These are phyloP conservation scores for Stagonosporopsis rhizophila DNA, from an alignment of 2,329 filamentous ascomycete genomes.

Conservation along the genomic window DNA sequence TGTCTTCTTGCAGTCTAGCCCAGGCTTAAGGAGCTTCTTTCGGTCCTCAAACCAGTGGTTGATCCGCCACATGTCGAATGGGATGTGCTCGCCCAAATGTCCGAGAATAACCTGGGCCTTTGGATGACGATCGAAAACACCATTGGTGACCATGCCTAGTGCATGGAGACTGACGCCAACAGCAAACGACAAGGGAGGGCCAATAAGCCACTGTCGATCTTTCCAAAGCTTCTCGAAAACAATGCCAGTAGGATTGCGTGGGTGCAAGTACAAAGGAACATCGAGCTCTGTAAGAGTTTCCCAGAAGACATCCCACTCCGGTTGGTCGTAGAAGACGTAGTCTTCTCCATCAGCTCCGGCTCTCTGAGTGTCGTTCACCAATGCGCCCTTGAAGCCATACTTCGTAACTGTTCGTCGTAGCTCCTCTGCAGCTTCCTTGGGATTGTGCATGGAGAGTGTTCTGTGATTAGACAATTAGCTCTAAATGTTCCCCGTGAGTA, in stretches of 20 bases:
- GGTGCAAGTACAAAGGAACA: conserved; percentile 46
- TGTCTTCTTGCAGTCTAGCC: conserved; percentile 54
- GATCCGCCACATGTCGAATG: conserved; percentile 57
- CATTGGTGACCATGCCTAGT: conserved; percentile 60
- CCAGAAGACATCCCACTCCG: conserved; percentile 45
- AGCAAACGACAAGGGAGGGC: conserved; percentile 43
- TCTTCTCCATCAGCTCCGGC: conserved; percentile 38
- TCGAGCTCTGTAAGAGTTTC: conserved; percentile 33
- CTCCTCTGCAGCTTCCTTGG: conserved; percentile 40
- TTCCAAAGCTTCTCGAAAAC: conserved; percentile 59
- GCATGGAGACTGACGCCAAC: conserved; percentile 65
- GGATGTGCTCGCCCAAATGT: conserved; percentile 59
- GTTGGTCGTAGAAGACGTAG: conserved; percentile 44
- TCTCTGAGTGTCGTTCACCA: conserved; percentile 55
- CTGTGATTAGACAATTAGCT: neutral
- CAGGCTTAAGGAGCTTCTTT: conserved; percentile 45
- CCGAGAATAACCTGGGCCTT: conserved; percentile 57
- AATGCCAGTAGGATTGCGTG: conserved; percentile 48
- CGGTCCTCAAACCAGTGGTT: conserved; percentile 60
- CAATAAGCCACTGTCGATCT: conserved; percentile 66
- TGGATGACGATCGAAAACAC: conserved; percentile 58
- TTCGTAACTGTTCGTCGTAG: conserved; percentile 40
- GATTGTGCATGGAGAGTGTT: conserved; percentile 45
- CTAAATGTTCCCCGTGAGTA: neutral
- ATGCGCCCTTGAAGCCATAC: conserved; percentile 67